These are phyloP conservation scores for Escallonia herrerae DNA, from an alignment of 129 eudicot species.

Conservation along the genomic window DNA sequence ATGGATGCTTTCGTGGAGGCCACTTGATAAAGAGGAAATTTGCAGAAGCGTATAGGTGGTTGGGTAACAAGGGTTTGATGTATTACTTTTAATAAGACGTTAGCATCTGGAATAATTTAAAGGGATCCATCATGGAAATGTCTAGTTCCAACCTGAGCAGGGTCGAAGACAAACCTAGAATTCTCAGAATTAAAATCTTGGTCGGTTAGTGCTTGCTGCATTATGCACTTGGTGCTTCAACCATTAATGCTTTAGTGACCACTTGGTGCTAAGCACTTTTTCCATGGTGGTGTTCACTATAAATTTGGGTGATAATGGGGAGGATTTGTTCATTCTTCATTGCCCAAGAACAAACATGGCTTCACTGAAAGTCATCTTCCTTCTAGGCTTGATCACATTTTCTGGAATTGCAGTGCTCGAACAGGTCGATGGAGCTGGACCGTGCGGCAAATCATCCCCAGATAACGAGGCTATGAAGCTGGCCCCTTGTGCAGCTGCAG, in stretches of 20 bases:
- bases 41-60: too few species aligned
- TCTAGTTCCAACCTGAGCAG: not conserved
- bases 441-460: constrained; percentile 37
- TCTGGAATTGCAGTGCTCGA: constrained; percentile 16
- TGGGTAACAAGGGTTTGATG: too few species aligned
- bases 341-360: constrained; percentile 3
- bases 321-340: not conserved
- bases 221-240: constrained; percentile 13
- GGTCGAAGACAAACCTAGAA: not conserved
- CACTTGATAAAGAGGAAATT: too few species aligned
- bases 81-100: not conserved
- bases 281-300: constrained; percentile 7
- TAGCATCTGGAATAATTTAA: not conserved
- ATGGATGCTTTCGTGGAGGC: not conserved
- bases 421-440: constrained; percentile 27
- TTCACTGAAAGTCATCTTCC: constrained; percentile 13
- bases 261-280: constrained; percentile 1
- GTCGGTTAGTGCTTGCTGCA: not conserved
- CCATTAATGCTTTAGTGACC: constrained; percentile 5
- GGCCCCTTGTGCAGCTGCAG: constrained; percentile 50
- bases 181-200: not conserved
- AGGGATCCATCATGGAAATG: not conserved
- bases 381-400: constrained; percentile 17
- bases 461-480: constrained; percentile 43
- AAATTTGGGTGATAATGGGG: not conserved